Evolutionary conservation across 208 protist genomes (phyloP).

Genomic region (Acanthamoeba comandoni): DNA sequence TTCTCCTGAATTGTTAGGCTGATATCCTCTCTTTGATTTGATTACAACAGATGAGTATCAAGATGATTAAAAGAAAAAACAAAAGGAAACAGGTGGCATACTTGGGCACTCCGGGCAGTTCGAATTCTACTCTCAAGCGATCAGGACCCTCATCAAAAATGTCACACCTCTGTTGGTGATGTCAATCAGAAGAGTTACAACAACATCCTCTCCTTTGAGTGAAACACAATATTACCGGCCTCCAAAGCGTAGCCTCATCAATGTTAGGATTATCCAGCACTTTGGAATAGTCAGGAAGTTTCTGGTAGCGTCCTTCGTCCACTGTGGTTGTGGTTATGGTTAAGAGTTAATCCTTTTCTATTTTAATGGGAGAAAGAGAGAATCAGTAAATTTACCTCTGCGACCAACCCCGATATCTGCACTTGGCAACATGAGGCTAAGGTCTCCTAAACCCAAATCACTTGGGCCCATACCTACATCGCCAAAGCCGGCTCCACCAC

Average conservation of each 20-base stretch:
- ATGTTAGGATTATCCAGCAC: slow-evolving; percentile 49
- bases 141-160: slow-evolving; percentile 48
- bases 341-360: no score
- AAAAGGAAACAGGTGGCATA: background rate
- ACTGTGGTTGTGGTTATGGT: background rate
- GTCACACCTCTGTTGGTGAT: slow-evolving; percentile 1
- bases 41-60: no score
- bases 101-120: slow-evolving; percentile 50
- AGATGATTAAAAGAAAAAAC: no score
- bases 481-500: no score
- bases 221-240: background rate
- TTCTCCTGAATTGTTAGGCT: slow-evolving; percentile 54
- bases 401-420: no score
- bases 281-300: background rate
- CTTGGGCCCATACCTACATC: no score
- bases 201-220: no score
- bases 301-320: slow-evolving; percentile 2
- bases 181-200: no score
- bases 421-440: no score
- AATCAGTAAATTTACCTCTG: no score
- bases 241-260: slow-evolving; percentile 25
- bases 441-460: no score
- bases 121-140: slow-evolving; percentile 61
- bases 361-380: no score
- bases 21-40: slow-evolving; percentile 32